Conservation (phyloP, 345 rosid genomes). For the Camelina laxa region DNA sequence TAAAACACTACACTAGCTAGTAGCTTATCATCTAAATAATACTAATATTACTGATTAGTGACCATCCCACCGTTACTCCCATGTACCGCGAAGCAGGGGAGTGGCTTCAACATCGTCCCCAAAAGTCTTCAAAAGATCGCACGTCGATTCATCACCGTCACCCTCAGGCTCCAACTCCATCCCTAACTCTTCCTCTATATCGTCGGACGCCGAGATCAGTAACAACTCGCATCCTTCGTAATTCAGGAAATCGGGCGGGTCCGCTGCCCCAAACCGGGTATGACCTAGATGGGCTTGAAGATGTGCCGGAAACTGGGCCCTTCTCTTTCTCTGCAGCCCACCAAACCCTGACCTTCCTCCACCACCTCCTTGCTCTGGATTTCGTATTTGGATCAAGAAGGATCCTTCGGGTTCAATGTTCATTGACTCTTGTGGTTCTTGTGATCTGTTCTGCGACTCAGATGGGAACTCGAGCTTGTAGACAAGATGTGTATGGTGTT, state of each 20-base stretch:
- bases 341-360: conserved; percentile 45
- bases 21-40: conserved; percentile 6
- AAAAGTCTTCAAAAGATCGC: conserved; percentile 60
- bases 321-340: conserved; percentile 66
- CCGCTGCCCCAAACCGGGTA: conserved; percentile 52
- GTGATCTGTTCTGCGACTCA: conserved; percentile 32
- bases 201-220: conserved; percentile 71
- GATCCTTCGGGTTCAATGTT: conserved; percentile 74
- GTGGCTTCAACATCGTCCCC: conserved; percentile 56
- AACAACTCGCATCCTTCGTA: conserved; percentile 81
- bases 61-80: conserved; percentile 48
- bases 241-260: conserved; percentile 73
- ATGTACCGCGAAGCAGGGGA: conserved; percentile 65
- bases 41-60: conserved; percentile 23
- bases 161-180: conserved; percentile 57
- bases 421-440: conserved; percentile 69
- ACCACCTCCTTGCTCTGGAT: conserved; percentile 53
- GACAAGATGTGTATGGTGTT: conserved; percentile 68
- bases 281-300: conserved; percentile 64
- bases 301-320: conserved; percentile 70
- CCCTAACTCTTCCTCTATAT: conserved; percentile 67
- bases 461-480: conserved; percentile 75
- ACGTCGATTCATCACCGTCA: conserved; percentile 51
- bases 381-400: conserved; percentile 69
- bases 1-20: neutral